phyloP scores from a whole-genome alignment of 805 yeast species.

The Pichia heedii region DNA sequence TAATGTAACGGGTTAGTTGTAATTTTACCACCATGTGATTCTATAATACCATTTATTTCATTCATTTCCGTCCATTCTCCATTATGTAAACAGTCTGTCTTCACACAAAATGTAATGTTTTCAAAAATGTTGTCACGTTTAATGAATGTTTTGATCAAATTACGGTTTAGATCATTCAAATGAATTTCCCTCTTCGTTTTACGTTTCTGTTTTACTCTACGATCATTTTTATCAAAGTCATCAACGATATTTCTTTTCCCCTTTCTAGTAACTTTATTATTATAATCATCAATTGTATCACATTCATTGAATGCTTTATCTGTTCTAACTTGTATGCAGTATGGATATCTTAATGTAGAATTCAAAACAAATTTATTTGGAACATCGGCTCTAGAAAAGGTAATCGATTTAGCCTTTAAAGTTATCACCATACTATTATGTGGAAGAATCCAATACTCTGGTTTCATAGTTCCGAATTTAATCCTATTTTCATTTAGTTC shows the following conservation, averaged over 20 bases:
- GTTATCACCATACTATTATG: conserved; percentile 69
- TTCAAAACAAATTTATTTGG: conserved; percentile 49
- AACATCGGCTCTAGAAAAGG: conserved; percentile 32
- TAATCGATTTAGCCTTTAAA: conserved; percentile 68
- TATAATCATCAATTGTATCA: conserved; percentile 47
- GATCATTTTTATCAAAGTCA: neutral
- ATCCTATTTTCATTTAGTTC: conserved; percentile 20
- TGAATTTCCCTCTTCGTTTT: conserved; percentile 14
- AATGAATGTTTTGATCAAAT: conserved; percentile 3
- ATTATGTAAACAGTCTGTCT: conserved; percentile 36
- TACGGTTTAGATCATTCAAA: conserved; percentile 12
- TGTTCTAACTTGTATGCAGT: conserved; percentile 54
- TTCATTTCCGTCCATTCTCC: conserved; percentile 23
- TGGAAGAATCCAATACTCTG: conserved; percentile 77
- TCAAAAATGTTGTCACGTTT: conserved; percentile 30
- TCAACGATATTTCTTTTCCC: neutral
- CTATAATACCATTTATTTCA: conserved; percentile 32
- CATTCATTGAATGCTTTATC: conserved; percentile 59
- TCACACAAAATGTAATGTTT: conserved; percentile 39
- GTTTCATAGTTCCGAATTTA: conserved; percentile 51
- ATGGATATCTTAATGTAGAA: conserved; percentile 67
- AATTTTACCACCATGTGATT: conserved; percentile 41
- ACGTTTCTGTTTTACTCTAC: conserved; percentile 11
- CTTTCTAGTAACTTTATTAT: conserved; percentile 17
- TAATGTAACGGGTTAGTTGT: conserved; percentile 29